Base-by-base conservation (phyloP, 2,329 filamentous ascomycete species). In the Penicillium frequentans region DNA sequence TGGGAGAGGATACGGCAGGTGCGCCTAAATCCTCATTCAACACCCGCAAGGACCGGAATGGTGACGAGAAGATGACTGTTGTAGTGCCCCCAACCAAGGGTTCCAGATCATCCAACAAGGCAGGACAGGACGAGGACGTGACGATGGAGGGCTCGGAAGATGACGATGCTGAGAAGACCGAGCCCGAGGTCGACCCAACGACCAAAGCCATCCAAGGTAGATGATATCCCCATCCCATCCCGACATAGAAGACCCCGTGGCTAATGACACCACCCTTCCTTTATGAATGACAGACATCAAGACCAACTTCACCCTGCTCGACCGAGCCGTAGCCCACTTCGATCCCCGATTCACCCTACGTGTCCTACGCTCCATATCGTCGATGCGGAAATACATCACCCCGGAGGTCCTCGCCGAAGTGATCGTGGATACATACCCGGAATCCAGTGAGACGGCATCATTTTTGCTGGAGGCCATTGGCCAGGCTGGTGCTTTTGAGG, bases 321-420 rank as follows among this genome's bases (percentile, higher is more conserved):
- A 97, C 71, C 90, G 92, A 70, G 95, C 93, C 64, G 93, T 99
- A 63, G 84, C 88, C 64, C 86, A 96, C 68, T 99, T 98, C 76
- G 95, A 99, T 78, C 87, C 93, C 58, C 88, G 95, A 81, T 99
- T 97, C 79, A 91, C 93, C 56, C 89, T 99, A 63, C 87, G 95
- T 72, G 95, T 95, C 60, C 85, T 99, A 63, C 90, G 95, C 70
- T 96, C 93, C 68, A 96, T 98, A 79, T 96, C 95, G 42, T 93
- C 92, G 54, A 88, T 98, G 74, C 91, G 95, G 75, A 98, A 98
- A 83, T 87, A 91, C 65, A 84, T 96, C 66, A 90, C 88, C 14
- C 85, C 90, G 57, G 90, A 93, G 66, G 87, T 96, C 66, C 82
- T 97, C 65, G 85, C 88, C 50, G 87, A 90, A 75, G 89, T 89